Evolutionary conservation across 78 protist genomes (phyloP), one percentile per base, ranked within the genome.

Genomic region (Bigelowiella natans): DNA sequence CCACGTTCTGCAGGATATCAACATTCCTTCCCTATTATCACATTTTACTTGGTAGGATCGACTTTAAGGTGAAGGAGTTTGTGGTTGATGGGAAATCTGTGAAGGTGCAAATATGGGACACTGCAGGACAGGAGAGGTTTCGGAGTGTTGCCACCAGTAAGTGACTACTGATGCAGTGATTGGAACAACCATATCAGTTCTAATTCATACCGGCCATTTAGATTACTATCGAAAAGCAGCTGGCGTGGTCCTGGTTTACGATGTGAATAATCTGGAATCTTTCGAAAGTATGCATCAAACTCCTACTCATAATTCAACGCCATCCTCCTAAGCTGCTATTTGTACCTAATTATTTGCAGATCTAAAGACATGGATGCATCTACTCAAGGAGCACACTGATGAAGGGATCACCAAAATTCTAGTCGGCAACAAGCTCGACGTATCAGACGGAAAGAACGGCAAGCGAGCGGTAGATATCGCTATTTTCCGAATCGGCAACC

Each of bases 21-120:
- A n/a, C n/a, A n/a, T n/a, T n/a, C n/a, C n/a, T n/a, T n/a, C n/a
- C n/a, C n/a, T n/a, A n/a, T n/a, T n/a, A n/a, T n/a, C n/a, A n/a
- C n/a, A n/a, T n/a, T n/a, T n/a, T n/a, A n/a, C n/a, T n/a, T 37
- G 38, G 7, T 11, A 85, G 87, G 18, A 85, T 85, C 36, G 87
- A 85, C 87, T 85, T 85, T 18, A 85, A 85, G 38, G 38, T 85
- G 87, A 85, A 85, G 87, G 38, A 34, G 18, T 34, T 85, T 37
- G 7, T 29, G 7, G 87, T 85, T 28, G 87, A 85, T 11, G 87
- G 87, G 30, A 85, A 85, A 11, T 11, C 87, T 11, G 87, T 85
- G 18, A 85, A 85, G 38, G 36, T 85, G 18, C 87, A 85, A 11
- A 85, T 85, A 37, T 85, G 87, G 87, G 87, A 85, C 87, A 85